Conservation (phyloP, 306 rosid genomes). For the Potentilla sterilis region DNA sequence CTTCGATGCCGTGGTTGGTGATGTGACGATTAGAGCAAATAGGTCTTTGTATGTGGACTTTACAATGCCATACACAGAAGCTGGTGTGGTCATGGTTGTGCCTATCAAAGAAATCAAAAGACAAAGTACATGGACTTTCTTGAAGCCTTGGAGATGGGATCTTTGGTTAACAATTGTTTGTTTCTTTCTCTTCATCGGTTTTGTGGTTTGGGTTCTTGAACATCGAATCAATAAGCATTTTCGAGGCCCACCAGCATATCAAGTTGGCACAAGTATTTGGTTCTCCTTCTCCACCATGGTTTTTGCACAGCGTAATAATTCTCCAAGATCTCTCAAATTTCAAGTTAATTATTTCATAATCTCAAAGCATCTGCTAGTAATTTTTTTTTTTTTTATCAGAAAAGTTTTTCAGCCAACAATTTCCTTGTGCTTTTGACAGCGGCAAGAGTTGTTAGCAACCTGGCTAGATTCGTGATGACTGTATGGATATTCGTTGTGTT, state of each 20-base stretch:
- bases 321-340: no score
- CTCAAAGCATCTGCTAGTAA: no score
- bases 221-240: constrained; percentile 28
- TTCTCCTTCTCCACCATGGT: neutral
- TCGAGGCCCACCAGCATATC: neutral
- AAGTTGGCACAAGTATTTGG: neutral
- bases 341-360: no score
- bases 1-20: neutral
- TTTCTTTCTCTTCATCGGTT: neutral
- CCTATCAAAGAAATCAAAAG: no score
- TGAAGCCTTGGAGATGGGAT: neutral
- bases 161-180: neutral
- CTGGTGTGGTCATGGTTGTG: no score
- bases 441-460: neutral
- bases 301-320: neutral
- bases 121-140: no score
- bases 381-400: no score
- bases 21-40: neutral
- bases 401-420: no score
- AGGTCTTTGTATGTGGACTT: neutral
- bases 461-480: neutral
- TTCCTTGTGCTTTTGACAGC: neutral
- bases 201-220: neutral
- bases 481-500: neutral
- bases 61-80: neutral